These are phyloP conservation scores for Podospora tetraspora DNA, from an alignment of 495 filamentous ascomycete species.

Conservation along the genomic window DNA sequence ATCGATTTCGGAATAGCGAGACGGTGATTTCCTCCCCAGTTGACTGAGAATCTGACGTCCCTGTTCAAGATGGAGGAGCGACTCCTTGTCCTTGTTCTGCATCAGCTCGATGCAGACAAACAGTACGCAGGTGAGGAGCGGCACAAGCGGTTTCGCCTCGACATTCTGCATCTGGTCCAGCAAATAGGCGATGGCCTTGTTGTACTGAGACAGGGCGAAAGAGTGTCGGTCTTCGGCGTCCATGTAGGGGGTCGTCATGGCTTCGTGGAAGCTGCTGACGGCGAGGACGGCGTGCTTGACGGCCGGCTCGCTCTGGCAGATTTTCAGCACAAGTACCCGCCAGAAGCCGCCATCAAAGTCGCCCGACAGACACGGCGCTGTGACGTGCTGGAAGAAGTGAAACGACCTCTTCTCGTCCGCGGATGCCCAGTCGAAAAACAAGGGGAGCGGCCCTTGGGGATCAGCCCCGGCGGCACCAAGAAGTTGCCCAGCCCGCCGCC, in stretches of 20 bases:
- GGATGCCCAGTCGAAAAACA: slow-evolving; percentile 30
- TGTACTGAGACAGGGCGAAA: slow-evolving; percentile 51
- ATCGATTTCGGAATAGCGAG: slow-evolving; percentile 24
- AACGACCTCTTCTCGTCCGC: slow-evolving; percentile 41
- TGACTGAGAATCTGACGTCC: slow-evolving; percentile 35
- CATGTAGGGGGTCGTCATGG: slow-evolving; percentile 29
- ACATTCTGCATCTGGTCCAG: slow-evolving; percentile 36
- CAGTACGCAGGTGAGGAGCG: slow-evolving; percentile 50
- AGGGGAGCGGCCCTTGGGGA: slow-evolving; percentile 16
- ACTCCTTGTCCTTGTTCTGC: slow-evolving; percentile 43
- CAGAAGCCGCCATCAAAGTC: slow-evolving; percentile 52
- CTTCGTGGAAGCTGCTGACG: slow-evolving; percentile 52
- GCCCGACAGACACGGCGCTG: slow-evolving; percentile 45
- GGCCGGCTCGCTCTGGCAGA: slow-evolving; percentile 52
- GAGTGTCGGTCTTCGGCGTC: slow-evolving; percentile 30
- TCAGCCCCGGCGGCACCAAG: slow-evolving; percentile 3
- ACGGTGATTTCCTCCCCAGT: slow-evolving; percentile 25
- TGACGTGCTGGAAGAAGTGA: slow-evolving; percentile 48
- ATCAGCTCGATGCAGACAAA: slow-evolving; percentile 57
- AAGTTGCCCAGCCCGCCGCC: slow-evolving; percentile 21
- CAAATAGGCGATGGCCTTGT: slow-evolving; percentile 45
- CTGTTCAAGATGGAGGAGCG: slow-evolving; percentile 39
- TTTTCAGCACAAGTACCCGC: slow-evolving; percentile 51
- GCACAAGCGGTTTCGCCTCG: slow-evolving; percentile 41
- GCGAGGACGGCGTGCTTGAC: slow-evolving; percentile 56